Base-by-base conservation (phyloP, 495 filamentous ascomycete genomes). In the Penicillium bovifimosum region DNA sequence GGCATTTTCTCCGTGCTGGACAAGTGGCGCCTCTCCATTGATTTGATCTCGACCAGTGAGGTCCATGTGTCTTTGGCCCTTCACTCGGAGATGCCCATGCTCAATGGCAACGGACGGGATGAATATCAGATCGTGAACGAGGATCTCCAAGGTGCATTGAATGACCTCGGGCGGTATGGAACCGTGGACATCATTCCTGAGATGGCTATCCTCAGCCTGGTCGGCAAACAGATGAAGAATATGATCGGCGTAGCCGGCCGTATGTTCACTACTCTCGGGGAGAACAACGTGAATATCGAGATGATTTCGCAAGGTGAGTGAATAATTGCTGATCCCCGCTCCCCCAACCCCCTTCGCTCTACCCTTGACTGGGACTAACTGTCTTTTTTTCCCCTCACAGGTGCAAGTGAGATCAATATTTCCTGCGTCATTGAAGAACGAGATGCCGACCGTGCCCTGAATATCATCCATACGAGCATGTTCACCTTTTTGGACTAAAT, bases 381-480 rank as follows among this genome's bases (percentile, higher is more conserved):
- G 7, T 26, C 27, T 42, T 16, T 39, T 34, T 56, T 17, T 29
- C 40, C 41, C 43, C 40, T 35, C 56, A 14, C 71, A 95, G 93
- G 92, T 51, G 90, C 91, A 38, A 96, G 91, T 62, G 93, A 98
- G 76, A 98, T 98, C 72, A 96, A 96, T 68, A 98, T 98, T 47
- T 93, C 88, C 11, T 97, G 93, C 67, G 93, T 98, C 7, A 95
- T 98, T 59, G 88, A 93, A 60, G 88, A 88, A 60, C 78, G 86
- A 60, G 88, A 96, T 54, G 91, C 91, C 34, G 86, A 89, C 49
- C 82, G 92, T 49, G 93, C 93, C 11, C 84, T 97, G 75, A 96
- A 92, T 62, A 86, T 96, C 58, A 80, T 98, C 45, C 93, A 98
- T 66, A 96, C 92, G 14, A 88, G 85, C 71, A 80, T 98, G 44